Base-by-base conservation (phyloP, 2,329 filamentous ascomycete species). In the Aschersonia sp. region DNA sequence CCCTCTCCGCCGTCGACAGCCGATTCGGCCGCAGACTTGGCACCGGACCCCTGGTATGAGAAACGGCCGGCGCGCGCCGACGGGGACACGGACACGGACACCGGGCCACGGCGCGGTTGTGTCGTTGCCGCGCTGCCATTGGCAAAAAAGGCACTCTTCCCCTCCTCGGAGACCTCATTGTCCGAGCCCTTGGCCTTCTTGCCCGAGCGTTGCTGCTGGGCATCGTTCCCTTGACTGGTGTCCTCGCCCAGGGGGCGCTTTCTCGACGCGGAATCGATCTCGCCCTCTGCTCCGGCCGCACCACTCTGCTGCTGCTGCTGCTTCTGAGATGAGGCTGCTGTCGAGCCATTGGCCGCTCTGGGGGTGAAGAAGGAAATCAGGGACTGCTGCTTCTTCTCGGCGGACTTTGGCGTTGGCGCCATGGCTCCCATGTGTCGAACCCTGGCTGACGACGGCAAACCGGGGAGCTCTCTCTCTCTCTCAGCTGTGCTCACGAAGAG, bases 321-420 rank as follows among this genome's bases (percentile, higher is more conserved):
- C 48, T 65, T 63, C 51, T 59, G 54, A 48, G 63, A 59, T 43
- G 60, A 56, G 37, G 65, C 58, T n/a, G 65, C 58, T n/a, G 62
- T 56, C 30, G 68, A 55, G 49, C 67, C 69, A 60, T 73, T 74
- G 58, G 66, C 61, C 10, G 76, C 67, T 52, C 75, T 81, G 11
- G 78, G 79, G 1, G 79, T 76, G 61, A 94, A 94, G 66, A 94
- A 94, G 59, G 81, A 89, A 4, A 87, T 92, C 51, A 95, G 82
- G 1, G 87, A 86, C 54, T 83, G 77, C 59, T 95, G 87, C 56
- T 83, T 85, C 64, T 83, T 84, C 47, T 62, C 66, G 31, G 35
- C 12, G 35, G 65, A 40, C 10, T 41, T 47, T 55, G 0, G 66
- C 70, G 55, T 47, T 8, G 64, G 62, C 22, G 64, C 56, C 64